Base-by-base conservation (phyloP, 208 protist species). In the Sergeia podlipaevii region DNA sequence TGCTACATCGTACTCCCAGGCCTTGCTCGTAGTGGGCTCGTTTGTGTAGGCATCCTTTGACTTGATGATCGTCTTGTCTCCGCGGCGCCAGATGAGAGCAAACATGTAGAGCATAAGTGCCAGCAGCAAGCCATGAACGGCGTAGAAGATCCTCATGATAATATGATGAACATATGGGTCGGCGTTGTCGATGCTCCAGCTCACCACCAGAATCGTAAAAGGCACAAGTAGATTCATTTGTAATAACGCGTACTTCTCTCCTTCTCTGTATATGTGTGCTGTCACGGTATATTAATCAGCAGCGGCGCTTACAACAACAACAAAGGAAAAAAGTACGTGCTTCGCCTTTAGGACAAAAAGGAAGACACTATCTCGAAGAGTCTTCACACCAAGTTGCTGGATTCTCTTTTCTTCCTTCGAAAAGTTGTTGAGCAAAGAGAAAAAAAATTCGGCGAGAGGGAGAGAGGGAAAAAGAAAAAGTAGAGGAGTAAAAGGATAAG, bases 161-260 rank as follows among this genome's bases (percentile, higher is more conserved):
- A 66, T 41, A 17, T 45, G 21, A 60, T 89, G 76, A 26, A 79
- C 57, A 7, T 63, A 60, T 1, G 89, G 85, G 64, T 93, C 84
- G 18, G 70, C 89, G 51, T 50, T 72, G 72, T 96, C 89, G 24
- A 96, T 62, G 46, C 81, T 90, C 81, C 87, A 91, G 67, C 63
- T 78, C 24, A 90, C 21, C 28, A 95, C 37, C 30, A 95, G 48
- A n/a, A 84, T 74, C 4, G 73, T 72, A 41, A 89, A 46, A 7
- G 72, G 65, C 1, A 86, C n/a, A 34, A 95, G 32, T 46, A 78
- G 33, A 58, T 95, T 91, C 83, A 94, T 91, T 11, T 44, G 37
- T 15, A 56, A 41, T 37, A 24, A n/a, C 11, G 34, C 34, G 13
- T n/a, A 15, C 34, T n/a, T 11, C 15, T 38, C 13, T 38, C 15